Evolutionary conservation across 495 filamentous ascomycete species (phyloP).

Genomic region (Penicillium silybi): DNA sequence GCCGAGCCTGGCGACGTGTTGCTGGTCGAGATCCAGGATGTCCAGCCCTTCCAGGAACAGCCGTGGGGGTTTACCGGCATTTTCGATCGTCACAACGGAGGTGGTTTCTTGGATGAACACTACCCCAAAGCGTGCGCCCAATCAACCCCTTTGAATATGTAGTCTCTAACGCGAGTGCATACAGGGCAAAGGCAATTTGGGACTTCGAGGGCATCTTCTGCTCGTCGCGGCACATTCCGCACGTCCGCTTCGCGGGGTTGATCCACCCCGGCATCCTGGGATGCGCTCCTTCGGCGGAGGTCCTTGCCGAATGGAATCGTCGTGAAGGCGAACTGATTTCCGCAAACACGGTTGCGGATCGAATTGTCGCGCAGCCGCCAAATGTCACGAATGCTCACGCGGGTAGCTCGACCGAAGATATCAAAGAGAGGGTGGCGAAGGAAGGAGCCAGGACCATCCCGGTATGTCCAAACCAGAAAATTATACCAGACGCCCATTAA

Average conservation of each 20-base stretch:
- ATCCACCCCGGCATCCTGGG: conserved; percentile 95
- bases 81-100: conserved; percentile 79
- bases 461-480: conserved; percentile 22
- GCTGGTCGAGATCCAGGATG: conserved; percentile 91
- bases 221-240: conserved; percentile 84
- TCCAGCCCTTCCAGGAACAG: conserved; percentile 81
- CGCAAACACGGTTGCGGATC: conserved; percentile 55
- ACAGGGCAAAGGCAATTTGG: conserved; percentile 91
- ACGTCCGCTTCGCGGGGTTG: conserved; percentile 82
- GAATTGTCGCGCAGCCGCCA: conserved; percentile 79
- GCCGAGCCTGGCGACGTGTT: conserved; percentile 86
- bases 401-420: conserved; percentile 55
- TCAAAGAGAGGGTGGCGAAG: conserved; percentile 70
- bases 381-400: conserved; percentile 67
- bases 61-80: conserved; percentile 94
- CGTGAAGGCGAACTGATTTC: conserved; percentile 77
- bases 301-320: conserved; percentile 74
- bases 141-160: too few species aligned
- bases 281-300: conserved; percentile 72
- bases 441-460: conserved; percentile 91
- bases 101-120: conserved; percentile 86
- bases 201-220: conserved; percentile 96
- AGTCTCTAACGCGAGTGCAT: neutral
- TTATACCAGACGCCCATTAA: neutral
- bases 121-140: conserved; percentile 70